These are phyloP conservation scores for Diaporthe sp. DNA, from an alignment of 2,329 filamentous ascomycete species.

Conservation along the genomic window DNA sequence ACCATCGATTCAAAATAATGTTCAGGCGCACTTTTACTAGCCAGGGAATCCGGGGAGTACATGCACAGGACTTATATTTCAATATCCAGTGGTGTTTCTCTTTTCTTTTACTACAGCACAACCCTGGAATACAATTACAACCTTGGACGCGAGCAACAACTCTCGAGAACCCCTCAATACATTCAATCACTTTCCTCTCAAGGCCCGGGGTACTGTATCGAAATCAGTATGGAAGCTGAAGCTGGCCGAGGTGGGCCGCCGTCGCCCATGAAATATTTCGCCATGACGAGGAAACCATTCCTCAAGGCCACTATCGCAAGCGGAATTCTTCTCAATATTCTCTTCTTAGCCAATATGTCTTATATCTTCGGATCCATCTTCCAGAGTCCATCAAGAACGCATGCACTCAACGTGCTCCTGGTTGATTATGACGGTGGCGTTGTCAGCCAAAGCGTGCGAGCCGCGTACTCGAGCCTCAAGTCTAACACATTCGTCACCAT, in stretches of 20 bases:
- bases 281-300: slow-evolving; percentile 9
- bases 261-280: slow-evolving; percentile 8
- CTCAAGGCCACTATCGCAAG: slow-evolving; percentile 2
- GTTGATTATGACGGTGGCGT: slow-evolving; percentile 26
- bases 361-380: slow-evolving; percentile 8
- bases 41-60: neutral
- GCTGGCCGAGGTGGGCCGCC: neutral
- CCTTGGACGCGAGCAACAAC: neutral
- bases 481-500: slow-evolving; percentile 16
- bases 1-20: neutral
- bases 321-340: slow-evolving; percentile 7
- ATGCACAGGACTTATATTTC: neutral
- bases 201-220: neutral
- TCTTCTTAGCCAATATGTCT: slow-evolving; percentile 10
- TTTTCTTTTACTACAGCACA: neutral
- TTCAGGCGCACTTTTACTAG: neutral
- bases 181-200: neutral
- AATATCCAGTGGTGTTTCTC: neutral
- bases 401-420: slow-evolving; percentile 23
- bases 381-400: neutral
- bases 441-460: slow-evolving; percentile 10
- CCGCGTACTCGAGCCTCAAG: slow-evolving; percentile 1
- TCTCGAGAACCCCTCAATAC: neutral
- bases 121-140: neutral
- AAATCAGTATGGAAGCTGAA: neutral